Conservation (phyloP, 2,329 filamentous ascomycete genomes). For the Sporothrix globosa region DNA sequence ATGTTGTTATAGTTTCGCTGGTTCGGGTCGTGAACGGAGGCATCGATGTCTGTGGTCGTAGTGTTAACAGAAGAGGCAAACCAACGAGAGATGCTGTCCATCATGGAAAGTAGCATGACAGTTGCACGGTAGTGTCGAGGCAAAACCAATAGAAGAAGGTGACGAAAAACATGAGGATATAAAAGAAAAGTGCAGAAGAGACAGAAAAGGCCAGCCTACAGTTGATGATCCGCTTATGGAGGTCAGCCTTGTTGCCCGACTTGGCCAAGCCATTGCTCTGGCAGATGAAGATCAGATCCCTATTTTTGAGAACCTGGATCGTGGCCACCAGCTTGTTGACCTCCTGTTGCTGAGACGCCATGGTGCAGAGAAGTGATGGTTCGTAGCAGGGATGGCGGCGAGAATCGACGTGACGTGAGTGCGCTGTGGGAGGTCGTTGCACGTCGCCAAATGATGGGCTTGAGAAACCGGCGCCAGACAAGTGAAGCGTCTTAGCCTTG, state of each 20-base stretch:
- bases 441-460: background rate
- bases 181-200: background rate
- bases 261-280: constrained; percentile 72
- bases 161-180: background rate
- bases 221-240: constrained; percentile 76
- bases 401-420: background rate
- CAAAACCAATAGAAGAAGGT: background rate
- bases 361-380: background rate
- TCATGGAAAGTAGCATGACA: background rate
- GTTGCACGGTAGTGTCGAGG: background rate
- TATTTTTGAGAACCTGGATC: constrained; percentile 56
- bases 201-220: constrained; percentile 60
- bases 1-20: constrained; percentile 29
- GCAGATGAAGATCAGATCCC: constrained; percentile 76
- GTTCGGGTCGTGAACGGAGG: constrained; percentile 31
- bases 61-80: background rate
- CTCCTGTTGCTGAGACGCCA: constrained; percentile 44
- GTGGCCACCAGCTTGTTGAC: constrained; percentile 51
- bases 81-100: background rate
- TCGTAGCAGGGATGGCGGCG: background rate
- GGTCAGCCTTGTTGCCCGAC: constrained; percentile 80
- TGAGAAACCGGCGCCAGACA: background rate
- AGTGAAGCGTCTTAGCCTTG: constrained; percentile 14
- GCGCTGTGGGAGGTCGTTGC: background rate
- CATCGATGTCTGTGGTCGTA: constrained; percentile 33